phyloP scores from a whole-genome alignment of 495 filamentous ascomycete species.

The Sphaerosporella brunnea region DNA sequence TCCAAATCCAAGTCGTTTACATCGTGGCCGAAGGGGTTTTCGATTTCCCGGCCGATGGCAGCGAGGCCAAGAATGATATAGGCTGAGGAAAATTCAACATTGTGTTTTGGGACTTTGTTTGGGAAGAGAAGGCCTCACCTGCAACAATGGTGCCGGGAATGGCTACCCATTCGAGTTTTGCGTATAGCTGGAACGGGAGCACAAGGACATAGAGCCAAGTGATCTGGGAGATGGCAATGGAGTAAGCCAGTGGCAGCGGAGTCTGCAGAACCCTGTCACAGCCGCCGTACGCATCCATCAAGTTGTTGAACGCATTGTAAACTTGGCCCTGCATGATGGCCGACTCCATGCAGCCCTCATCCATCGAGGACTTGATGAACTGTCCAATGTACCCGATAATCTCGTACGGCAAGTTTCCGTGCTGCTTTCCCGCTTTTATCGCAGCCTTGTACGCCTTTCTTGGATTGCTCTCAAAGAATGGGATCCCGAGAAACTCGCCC shows the following conservation, averaged over 20 bases:
- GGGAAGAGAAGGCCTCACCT: neutral
- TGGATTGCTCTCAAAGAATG: slow-evolving; percentile 55
- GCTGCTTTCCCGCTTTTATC: slow-evolving; percentile 31
- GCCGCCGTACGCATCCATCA: slow-evolving; percentile 59
- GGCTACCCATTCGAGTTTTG: slow-evolving; percentile 49
- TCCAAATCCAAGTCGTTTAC: slow-evolving; percentile 76
- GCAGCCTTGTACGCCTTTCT: slow-evolving; percentile 52
- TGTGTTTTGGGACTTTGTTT: too few species aligned
- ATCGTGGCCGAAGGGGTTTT: slow-evolving; percentile 76
- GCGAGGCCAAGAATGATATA: slow-evolving; percentile 86
- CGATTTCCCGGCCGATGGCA: slow-evolving; percentile 69
- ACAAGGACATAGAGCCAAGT: slow-evolving; percentile 72
- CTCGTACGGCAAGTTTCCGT: slow-evolving; percentile 64
- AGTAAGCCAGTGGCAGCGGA: slow-evolving; percentile 68
- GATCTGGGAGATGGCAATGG: slow-evolving; percentile 75
- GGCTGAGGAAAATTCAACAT: too few species aligned
- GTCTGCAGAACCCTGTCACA: slow-evolving; percentile 72
- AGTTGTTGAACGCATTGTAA: slow-evolving; percentile 35
- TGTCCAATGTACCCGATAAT: slow-evolving; percentile 53
- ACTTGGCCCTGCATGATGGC: slow-evolving; percentile 32
- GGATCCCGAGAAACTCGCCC: slow-evolving; percentile 56
- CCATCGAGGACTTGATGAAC: slow-evolving; percentile 40
- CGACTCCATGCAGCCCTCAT: neutral
- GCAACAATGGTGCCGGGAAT: slow-evolving; percentile 64
- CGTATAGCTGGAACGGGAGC: slow-evolving; percentile 67